Evolutionary conservation across 495 filamentous ascomycete genomes (phyloP).

Genomic region (Acidiella bohemica): DNA sequence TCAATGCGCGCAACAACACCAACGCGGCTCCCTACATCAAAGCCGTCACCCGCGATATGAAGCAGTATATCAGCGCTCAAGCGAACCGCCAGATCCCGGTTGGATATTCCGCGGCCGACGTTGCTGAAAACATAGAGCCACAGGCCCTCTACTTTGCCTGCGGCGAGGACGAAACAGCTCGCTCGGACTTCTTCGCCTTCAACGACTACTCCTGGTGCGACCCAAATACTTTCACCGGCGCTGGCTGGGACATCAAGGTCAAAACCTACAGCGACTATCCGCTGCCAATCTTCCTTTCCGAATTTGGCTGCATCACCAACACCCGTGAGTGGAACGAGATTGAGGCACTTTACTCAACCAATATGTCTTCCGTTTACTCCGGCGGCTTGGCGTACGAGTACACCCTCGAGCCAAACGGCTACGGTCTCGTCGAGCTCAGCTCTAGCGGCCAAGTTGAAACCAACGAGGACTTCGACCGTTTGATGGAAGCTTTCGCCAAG

Average conservation of each 20-base stretch:
- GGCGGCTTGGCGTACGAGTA: constrained; percentile 86
- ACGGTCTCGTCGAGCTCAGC: constrained; percentile 50
- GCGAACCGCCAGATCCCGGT: constrained; percentile 70
- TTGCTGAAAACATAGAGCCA: constrained; percentile 73
- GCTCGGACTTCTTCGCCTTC: constrained; percentile 90
- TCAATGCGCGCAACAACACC: constrained; percentile 70
- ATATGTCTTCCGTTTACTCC: constrained; percentile 67
- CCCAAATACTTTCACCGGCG: constrained; percentile 46
- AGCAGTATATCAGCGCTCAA: constrained; percentile 65
- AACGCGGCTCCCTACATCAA: constrained; percentile 74
- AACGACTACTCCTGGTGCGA: constrained; percentile 96
- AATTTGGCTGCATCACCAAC: constrained; percentile 81
- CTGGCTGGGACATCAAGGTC: constrained; percentile 81
- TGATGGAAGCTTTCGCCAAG: constrained; percentile 49
- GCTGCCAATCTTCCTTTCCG: constrained; percentile 82
- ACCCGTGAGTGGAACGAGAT: constrained; percentile 78
- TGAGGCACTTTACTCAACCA: constrained; percentile 54
- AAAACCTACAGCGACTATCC: constrained; percentile 80
- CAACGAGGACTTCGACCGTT: constrained; percentile 44
- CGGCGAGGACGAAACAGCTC: constrained; percentile 66
- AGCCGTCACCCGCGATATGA: constrained; percentile 83
- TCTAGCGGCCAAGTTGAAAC: constrained; percentile 40
- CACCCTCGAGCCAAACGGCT: constrained; percentile 57
- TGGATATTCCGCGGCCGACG: constrained; percentile 84
- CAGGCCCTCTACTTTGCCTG: constrained; percentile 92